Evolutionary conservation across 306 rosid species (phyloP), one percentile per base, ranked within the genome.

Genomic region (Casuarina cunninghamiana): DNA sequence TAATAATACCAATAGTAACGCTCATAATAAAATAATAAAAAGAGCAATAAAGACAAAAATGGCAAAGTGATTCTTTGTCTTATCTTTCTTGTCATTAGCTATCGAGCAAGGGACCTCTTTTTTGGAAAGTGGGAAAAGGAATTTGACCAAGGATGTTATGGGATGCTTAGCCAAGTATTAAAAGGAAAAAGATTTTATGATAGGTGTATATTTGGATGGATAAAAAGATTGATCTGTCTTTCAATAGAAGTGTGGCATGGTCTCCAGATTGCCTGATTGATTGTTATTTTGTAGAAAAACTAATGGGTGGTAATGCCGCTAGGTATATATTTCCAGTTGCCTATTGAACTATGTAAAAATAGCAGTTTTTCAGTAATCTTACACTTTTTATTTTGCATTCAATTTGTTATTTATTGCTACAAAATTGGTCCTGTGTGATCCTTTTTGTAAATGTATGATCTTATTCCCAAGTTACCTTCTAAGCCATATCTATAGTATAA

Each of bases 401-500:
- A 72, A 58, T 63, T 80, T 21, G 38, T 71, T 69, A 71, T 37
- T 55, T 43, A 74, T 72, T 74, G 42, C 76, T 44, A 77, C 51
- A 55, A 69, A 57, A 67, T 78, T 76, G 75, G 78, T 65, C 75
- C 77, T 61, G 78, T 77, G 43, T 86, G 80, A 57, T 41, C 42
- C 75, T 73, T 76, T 5, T 79, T 80, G 69, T 85, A 81, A 74
- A 75, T 65, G n/a, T 81, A 80, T 68, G 35, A 57, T 73, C 63
- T 81, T 87, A 82, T 50, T 78, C 72, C 71, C 80, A 85, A 82
- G 82, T 87, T 85, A 90, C 74, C 82, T 90, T 86, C 85, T 68
- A 80, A 82, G 83, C 82, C 71, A 75, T 85, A 86, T 82, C 83
- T 90, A 88, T 88, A 78, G 53, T 73, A 87, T 94, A 88, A 89